These are phyloP conservation scores for Nicotiana obtusifolia DNA, from an alignment of 257 asterid genomes.

Conservation along the genomic window DNA sequence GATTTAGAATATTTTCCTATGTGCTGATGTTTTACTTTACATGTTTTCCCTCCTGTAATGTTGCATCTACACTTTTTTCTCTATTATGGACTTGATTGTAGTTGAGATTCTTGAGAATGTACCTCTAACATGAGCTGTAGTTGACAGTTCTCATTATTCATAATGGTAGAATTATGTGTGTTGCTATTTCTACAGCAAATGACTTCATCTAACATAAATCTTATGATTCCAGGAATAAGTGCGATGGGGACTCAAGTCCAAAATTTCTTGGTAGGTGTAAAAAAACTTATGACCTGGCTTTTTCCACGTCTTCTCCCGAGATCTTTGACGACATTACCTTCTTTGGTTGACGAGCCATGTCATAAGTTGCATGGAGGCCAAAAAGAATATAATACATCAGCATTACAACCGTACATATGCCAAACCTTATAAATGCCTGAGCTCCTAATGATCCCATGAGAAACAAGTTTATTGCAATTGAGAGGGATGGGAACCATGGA, in stretches of 20 bases:
- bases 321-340: slow-evolving; percentile 19
- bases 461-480: slow-evolving; percentile 51
- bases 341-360: slow-evolving; percentile 39
- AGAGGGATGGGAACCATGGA: slow-evolving; percentile 59
- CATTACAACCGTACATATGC: slow-evolving; percentile 40
- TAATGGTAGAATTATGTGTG: neutral
- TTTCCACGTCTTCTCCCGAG: slow-evolving; percentile 11
- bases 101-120: neutral
- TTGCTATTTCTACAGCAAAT: neutral
- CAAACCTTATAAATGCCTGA: slow-evolving; percentile 41
- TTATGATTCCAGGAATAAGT: neutral
- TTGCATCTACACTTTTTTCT: neutral
- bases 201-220: slow-evolving; percentile 1
- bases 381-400: slow-evolving; percentile 40
- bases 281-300: neutral
- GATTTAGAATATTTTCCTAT: neutral
- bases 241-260: neutral
- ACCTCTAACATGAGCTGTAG: neutral
- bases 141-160: neutral
- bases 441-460: slow-evolving; percentile 61
- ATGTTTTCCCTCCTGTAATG: neutral
- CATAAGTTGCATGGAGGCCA: slow-evolving; percentile 56
- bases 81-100: neutral
- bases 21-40: neutral
- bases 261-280: neutral